Conservation (phyloP, 306 rosid genomes). For the Vicia sativa region DNA sequence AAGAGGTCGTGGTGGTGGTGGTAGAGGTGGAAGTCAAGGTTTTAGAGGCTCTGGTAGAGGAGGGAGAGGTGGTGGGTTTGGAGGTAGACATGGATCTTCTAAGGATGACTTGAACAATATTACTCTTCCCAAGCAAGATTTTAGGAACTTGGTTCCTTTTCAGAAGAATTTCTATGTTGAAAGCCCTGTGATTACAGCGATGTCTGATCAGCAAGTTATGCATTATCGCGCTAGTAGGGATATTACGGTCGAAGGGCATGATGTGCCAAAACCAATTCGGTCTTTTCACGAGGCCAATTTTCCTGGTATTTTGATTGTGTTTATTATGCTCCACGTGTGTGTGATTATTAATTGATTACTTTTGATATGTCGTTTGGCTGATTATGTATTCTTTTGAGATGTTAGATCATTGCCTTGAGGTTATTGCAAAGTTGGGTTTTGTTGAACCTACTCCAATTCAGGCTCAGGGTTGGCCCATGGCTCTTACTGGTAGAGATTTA, state of each 20-base stretch:
- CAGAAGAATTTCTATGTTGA: slow-evolving; percentile 84
- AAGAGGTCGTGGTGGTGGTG: slow-evolving; percentile 29
- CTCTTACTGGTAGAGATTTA: slow-evolving; percentile 91
- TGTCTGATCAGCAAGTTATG: slow-evolving; percentile 73
- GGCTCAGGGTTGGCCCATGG: slow-evolving; percentile 99
- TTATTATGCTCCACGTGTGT: slow-evolving; percentile 9
- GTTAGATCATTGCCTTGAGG: slow-evolving; percentile 82
- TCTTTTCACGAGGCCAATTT: slow-evolving; percentile 75
- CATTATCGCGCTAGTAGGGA: slow-evolving; percentile 65
- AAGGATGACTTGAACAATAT: slow-evolving; percentile 77
- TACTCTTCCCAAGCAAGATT: slow-evolving; percentile 78
- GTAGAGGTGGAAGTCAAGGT: slow-evolving; percentile 39
- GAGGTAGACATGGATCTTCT: slow-evolving; percentile 67
- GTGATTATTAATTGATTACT: slow-evolving; percentile 33
- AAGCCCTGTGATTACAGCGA: slow-evolving; percentile 58
- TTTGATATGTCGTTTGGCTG: slow-evolving; percentile 7
- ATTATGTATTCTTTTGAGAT: slow-evolving; percentile 29
- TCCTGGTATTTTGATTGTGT: slow-evolving; percentile 61
- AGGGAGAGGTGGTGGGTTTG: slow-evolving; percentile 40
- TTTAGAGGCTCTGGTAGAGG: slow-evolving; percentile 50
- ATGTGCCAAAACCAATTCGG: slow-evolving; percentile 75
- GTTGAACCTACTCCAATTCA: slow-evolving; percentile 96
- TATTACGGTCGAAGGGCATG: slow-evolving; percentile 85
- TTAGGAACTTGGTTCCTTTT: slow-evolving; percentile 78
- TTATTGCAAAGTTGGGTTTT: slow-evolving; percentile 86